phyloP scores from a whole-genome alignment of 352 stramenopile genomes.

The Globisporangium ultimum region DNA sequence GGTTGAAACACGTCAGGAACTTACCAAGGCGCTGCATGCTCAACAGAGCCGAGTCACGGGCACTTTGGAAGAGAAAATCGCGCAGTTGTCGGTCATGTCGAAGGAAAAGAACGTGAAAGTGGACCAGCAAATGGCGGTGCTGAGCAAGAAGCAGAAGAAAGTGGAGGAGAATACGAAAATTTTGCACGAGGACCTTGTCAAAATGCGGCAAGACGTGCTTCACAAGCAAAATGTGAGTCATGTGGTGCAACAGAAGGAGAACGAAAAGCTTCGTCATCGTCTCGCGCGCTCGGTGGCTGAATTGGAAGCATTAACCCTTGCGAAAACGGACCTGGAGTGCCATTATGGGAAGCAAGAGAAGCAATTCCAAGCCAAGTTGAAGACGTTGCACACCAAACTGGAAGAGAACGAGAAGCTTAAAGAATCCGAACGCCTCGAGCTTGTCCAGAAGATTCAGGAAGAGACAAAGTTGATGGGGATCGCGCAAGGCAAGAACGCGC shows the following conservation, averaged over 20 bases:
- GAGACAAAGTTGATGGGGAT: slow-evolving; percentile 64
- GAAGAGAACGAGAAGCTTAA: slow-evolving; percentile 45
- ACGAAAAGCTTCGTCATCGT: slow-evolving; percentile 45
- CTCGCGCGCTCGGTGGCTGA: slow-evolving; percentile 45
- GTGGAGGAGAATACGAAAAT: slow-evolving; percentile 42
- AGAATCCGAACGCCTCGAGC: slow-evolving; percentile 45
- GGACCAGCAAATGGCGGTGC: slow-evolving; percentile 45
- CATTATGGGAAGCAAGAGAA: slow-evolving; percentile 46
- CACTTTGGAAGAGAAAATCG: slow-evolving; percentile 55
- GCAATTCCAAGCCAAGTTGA: slow-evolving; percentile 49
- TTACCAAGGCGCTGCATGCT: slow-evolving; percentile 49
- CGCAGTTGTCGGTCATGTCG: slow-evolving; percentile 29
- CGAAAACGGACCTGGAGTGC: slow-evolving; percentile 47
- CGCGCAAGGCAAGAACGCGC: slow-evolving; percentile 51
- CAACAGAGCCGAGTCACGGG: slow-evolving; percentile 40
- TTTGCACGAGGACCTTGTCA: slow-evolving; percentile 37
- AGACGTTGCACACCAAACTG: slow-evolving; percentile 38
- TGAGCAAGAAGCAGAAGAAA: slow-evolving; percentile 61
- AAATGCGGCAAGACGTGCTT: slow-evolving; percentile 36
- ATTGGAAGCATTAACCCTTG: slow-evolving; percentile 32
- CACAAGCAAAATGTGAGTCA: slow-evolving; percentile 20
- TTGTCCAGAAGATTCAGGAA: slow-evolving; percentile 53
- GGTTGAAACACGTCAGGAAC: slow-evolving; percentile 43
- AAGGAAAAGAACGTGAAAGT: slow-evolving; percentile 48
- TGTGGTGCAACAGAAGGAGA: slow-evolving; percentile 23